Evolutionary conservation across 2,329 filamentous ascomycete genomes (phyloP).

Genomic region (Sarocladiaceae sp.): DNA sequence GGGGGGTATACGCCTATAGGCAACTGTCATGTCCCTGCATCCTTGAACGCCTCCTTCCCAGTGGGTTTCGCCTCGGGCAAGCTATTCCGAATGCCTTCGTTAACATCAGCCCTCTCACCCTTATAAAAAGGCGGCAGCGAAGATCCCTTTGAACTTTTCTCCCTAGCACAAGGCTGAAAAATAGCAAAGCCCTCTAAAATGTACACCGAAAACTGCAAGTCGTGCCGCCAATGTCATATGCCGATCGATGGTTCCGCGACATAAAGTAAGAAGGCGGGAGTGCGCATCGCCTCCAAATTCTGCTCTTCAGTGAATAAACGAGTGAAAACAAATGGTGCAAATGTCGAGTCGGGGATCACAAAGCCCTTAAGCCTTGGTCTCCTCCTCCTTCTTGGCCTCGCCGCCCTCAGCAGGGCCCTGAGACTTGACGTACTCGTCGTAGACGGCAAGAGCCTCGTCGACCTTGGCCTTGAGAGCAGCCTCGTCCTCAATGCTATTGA

Average conservation of each 20-base stretch:
- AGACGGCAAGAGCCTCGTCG: conserved; percentile 92
- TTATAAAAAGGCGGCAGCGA: not conserved
- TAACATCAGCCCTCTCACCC: not conserved
- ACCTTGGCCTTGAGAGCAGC: conserved; percentile 88
- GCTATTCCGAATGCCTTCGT: not conserved
- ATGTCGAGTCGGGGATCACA: conserved; percentile 2
- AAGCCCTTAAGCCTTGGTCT: conserved; percentile 33
- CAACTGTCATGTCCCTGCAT: conserved; percentile 30
- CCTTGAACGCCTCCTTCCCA: conserved; percentile 31
- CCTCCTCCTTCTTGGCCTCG: conserved; percentile 44
- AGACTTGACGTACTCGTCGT: conserved; percentile 97
- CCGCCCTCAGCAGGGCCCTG: conserved; percentile 42
- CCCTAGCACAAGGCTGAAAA: not conserved
- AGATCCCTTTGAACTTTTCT: conserved; percentile 6
- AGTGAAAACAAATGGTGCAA: conserved; percentile 21
- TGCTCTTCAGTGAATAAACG: conserved; percentile 14
- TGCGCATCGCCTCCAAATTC: not conserved
- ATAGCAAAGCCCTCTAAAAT: conserved; percentile 7
- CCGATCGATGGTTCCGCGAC: not conserved
- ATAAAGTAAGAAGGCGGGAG: not conserved
- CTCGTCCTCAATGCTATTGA: conserved; percentile 78
- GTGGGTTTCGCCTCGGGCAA: not conserved
- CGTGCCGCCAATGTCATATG: conserved; percentile 7
- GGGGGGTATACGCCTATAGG: conserved; percentile 36
- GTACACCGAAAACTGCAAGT: conserved; percentile 9